Percentiles rank a stretch among this genome's conserved stretches.
Conservation (phyloP, 306 rosid genomes). For the Quercus ilex region DNA sequence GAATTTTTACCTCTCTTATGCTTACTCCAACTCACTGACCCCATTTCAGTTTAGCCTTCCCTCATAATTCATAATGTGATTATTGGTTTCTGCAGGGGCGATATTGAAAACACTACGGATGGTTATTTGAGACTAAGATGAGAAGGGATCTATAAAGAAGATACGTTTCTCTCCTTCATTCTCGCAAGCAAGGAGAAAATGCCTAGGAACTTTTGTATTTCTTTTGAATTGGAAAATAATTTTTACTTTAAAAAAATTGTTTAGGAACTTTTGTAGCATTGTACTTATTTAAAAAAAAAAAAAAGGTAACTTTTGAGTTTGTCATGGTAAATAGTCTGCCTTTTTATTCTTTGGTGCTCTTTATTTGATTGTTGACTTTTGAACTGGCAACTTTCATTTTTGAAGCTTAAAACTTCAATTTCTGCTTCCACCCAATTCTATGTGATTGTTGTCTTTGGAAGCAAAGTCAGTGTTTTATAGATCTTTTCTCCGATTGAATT, state of each 20-base stretch:
- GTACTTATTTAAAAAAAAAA: too few relatives aligned
- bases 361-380: background rate
- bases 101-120: constrained; percentile 25
- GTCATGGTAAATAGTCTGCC: background rate
- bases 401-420: background rate
- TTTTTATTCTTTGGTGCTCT: background rate
- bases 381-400: background rate
- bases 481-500: background rate
- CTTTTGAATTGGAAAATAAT: too few relatives aligned
- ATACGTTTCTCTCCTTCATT: constrained; percentile 5
- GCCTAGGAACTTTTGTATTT: too few relatives aligned
- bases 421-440: background rate
- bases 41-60: background rate
- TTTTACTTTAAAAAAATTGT: too few relatives aligned
- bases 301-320: background rate
- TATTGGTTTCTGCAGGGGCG: constrained; percentile 51
- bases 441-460: background rate
- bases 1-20: background rate
- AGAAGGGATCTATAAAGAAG: background rate
- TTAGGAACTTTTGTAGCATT: too few relatives aligned
- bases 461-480: background rate
- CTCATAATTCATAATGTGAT: background rate
- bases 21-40: background rate
- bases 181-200: background rate
- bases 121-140: background rate